phyloP scores from a whole-genome alignment of 306 rosid genomes.

The Cicer pinnatifidum region DNA sequence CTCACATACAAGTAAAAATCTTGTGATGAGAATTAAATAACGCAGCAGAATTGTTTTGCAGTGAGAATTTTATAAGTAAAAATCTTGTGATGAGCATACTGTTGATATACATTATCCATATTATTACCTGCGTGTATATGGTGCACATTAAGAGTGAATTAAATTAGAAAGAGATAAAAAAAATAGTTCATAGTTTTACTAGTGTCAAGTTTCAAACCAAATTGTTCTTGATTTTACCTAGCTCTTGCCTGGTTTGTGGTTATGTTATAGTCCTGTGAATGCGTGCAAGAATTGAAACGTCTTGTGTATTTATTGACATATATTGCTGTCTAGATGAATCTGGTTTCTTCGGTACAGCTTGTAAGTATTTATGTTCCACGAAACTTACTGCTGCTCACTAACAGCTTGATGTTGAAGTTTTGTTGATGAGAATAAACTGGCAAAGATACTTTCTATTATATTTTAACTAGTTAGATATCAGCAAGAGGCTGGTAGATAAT shows the following conservation, averaged over 20 bases:
- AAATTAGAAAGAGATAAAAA: not conserved
- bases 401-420: not conserved
- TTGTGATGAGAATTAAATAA: not conserved
- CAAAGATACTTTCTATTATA: not conserved
- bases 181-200: not conserved
- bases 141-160: not conserved
- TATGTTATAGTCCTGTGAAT: not conserved
- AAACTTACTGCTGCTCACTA: not conserved
- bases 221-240: not conserved
- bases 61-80: not conserved
- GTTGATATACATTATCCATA: not conserved
- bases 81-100: too few relatives aligned
- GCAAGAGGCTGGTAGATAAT: not conserved
- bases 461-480: not conserved
- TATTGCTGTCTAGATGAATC: not conserved
- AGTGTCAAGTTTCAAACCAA: not conserved
- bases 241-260: not conserved
- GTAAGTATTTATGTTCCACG: not conserved
- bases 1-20: not conserved
- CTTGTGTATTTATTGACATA: not conserved
- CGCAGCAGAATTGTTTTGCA: not conserved
- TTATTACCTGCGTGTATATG: not conserved
- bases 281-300: not conserved
- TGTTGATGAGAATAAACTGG: not conserved
- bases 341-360: not conserved